Base-by-base conservation (phyloP, 1,139 yeast species). In the Kodamaea sp. region DNA sequence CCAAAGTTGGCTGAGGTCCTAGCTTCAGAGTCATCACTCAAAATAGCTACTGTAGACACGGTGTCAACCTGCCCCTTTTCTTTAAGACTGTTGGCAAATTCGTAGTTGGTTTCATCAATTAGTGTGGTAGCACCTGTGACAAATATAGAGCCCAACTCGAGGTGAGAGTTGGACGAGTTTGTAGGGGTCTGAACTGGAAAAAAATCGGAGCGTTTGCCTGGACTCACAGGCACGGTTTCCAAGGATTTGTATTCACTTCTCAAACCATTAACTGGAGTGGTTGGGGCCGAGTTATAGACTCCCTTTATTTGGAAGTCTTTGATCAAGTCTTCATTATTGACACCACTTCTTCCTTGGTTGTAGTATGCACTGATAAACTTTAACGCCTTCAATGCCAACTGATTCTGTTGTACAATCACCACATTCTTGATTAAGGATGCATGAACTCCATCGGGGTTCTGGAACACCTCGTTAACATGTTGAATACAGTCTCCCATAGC, bases 401-500 rank as follows among this genome's bases (percentile, higher is more conserved):
- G 76, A 34, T 69, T 63, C 41, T 71, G 72, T 48, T 85, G 88
- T 5, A 83, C 80, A 34, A 83, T 77, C n/a, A 87, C 80, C 29
- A 78, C 77, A 44, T 78, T 76, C 42, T 83, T 78, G 36, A 83
- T 76, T 33, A 86, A 70, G 16, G 85, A 77, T 2, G 97, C 96
- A 57, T 88, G 96, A 7, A 89, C 71, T 20, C 83, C 83, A 19
- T 57, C 66, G 5, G 41, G 29, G 12, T 52, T 55, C 12, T 76
- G 74, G 53, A 80, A 87, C 18, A 83, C 64, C 24, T 84, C 94
- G 58, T 90, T 89, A 38, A 90, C 79, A 55, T 89, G 92, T 24
- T 89, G 83, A 35, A 89, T 82, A 39, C 86, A 75, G 49, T 89
- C 97, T 29, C 97, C 97, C 64, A 88, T 76, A 11, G 83, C 73